A percentile compares a stretch with the other conserved stretches of the same genome.
phyloP scores from a whole-genome alignment of 2,329 filamentous ascomycete genomes.

The Emydomyces testavorans region DNA sequence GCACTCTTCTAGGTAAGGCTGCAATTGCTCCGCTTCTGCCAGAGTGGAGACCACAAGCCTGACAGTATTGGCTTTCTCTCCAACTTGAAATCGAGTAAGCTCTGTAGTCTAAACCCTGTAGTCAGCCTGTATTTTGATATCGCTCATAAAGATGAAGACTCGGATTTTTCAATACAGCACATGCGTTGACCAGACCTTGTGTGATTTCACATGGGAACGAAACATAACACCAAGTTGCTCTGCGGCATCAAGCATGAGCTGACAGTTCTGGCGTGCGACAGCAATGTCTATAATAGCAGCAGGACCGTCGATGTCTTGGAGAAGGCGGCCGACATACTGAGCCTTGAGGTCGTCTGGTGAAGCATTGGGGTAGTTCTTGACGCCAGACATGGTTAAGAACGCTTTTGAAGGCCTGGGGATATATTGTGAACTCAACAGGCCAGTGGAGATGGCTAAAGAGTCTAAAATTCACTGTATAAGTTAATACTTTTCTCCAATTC shows the following conservation, averaged over 20 bases:
- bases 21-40: constrained; percentile 55
- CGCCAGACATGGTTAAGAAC: constrained; percentile 13
- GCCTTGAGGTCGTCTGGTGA: constrained; percentile 13
- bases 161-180: no score
- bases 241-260: constrained; percentile 57
- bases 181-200: constrained; percentile 41
- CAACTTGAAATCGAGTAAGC: constrained; percentile 56
- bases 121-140: constrained; percentile 1
- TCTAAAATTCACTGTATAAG: no score
- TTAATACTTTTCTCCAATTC: no score
- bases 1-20: constrained; percentile 50
- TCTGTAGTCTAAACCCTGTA: constrained; percentile 43
- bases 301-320: constrained; percentile 52
- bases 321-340: constrained; percentile 46
- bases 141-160: no score
- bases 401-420: no score
- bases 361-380: constrained; percentile 16
- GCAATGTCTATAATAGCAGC: constrained; percentile 56
- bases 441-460: no score
- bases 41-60: constrained; percentile 62
- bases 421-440: not conserved
- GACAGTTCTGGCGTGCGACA: constrained; percentile 54
- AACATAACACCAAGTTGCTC: constrained; percentile 51
- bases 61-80: constrained; percentile 39
- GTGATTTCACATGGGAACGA: constrained; percentile 68